Evolutionary conservation across 768 basidiomycete genomes (phyloP).

Genomic region (Leucogyrophana mollusca): DNA sequence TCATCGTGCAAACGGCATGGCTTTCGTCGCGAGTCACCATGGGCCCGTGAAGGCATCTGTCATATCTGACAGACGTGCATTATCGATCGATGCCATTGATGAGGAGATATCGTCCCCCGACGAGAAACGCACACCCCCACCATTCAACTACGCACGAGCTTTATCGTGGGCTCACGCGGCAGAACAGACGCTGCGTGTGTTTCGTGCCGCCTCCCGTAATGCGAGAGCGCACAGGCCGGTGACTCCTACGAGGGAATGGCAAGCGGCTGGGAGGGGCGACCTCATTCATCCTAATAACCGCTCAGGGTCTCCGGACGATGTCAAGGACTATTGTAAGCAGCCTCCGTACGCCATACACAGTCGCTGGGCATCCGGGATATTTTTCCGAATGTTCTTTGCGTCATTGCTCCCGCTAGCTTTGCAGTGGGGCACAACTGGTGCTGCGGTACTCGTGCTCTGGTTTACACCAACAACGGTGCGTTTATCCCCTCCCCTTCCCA

Average conservation of each 20-base stretch:
- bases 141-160: conserved; percentile 23
- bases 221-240: conserved; percentile 9
- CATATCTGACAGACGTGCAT: background rate
- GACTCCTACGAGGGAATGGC: conserved; percentile 6
- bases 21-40: conserved; percentile 20
- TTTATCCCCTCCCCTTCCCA: background rate
- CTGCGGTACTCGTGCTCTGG: conserved; percentile 20
- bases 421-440: conserved; percentile 27
- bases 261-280: background rate
- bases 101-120: conserved; percentile 16
- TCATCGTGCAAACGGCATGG: conserved; percentile 23
- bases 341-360: conserved; percentile 2
- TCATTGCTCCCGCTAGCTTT: conserved; percentile 18
- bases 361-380: conserved; percentile 17
- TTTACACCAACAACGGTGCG: conserved; percentile 23
- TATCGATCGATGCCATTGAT: background rate
- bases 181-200: background rate
- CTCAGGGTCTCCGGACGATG: conserved; percentile 15
- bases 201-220: conserved; percentile 8
- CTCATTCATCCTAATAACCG: conserved; percentile 13
- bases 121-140: conserved; percentile 20
- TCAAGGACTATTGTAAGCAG: conserved; percentile 19
- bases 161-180: conserved; percentile 18
- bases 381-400: conserved; percentile 19
- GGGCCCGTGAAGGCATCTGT: conserved; percentile 1